These are phyloP conservation scores for Aeschynomene evenia DNA, from an alignment of 306 rosid species.

Conservation along the genomic window DNA sequence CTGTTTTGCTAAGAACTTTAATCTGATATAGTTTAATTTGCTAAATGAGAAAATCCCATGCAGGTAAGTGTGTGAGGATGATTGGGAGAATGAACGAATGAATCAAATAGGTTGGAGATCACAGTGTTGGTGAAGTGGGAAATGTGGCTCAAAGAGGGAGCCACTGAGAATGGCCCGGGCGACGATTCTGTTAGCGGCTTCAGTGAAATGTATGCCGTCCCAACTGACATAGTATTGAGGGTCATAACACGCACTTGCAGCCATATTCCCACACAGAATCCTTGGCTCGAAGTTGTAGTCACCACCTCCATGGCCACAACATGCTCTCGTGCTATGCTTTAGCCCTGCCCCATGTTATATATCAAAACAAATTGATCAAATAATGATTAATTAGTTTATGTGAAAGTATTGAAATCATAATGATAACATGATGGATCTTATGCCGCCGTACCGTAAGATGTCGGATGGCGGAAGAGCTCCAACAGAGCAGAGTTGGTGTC, in stretches of 20 bases:
- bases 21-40: not conserved
- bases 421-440: too few relatives aligned
- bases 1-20: not conserved
- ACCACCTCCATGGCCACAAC: slow-evolving; percentile 86
- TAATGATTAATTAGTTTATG: not conserved
- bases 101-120: slow-evolving; percentile 47
- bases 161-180: slow-evolving; percentile 66
- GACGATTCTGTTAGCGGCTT: slow-evolving; percentile 67
- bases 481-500: slow-evolving; percentile 57
- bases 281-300: slow-evolving; percentile 56
- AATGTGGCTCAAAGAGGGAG: slow-evolving; percentile 59
- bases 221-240: slow-evolving; percentile 75
- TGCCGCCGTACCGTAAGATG: slow-evolving; percentile 53
- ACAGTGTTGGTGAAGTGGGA: slow-evolving; percentile 56
- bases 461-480: slow-evolving; percentile 63
- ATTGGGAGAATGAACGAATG: too few relatives aligned
- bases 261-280: slow-evolving; percentile 54
- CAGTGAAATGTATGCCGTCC: slow-evolving; percentile 89
- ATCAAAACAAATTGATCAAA: not conserved
- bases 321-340: slow-evolving; percentile 51
- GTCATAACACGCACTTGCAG: slow-evolving; percentile 68
- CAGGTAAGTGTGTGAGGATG: not conserved
- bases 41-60: not conserved
- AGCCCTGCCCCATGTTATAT: slow-evolving; percentile 62
- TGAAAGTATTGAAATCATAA: not conserved